These are phyloP conservation scores for Trypanosoma platydactyli DNA, from an alignment of 208 protist species.

Conservation along the genomic window DNA sequence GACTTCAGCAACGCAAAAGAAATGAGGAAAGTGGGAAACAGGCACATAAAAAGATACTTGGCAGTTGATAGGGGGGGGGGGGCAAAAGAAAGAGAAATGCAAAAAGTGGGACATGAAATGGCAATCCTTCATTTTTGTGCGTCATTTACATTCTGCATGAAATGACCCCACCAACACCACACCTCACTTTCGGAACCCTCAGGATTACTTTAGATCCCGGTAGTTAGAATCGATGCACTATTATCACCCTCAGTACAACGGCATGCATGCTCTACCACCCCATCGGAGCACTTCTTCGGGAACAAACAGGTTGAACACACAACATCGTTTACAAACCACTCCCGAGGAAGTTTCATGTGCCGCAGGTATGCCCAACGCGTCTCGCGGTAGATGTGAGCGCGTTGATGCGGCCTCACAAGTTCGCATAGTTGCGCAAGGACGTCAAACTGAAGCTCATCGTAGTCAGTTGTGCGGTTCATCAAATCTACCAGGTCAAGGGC, in stretches of 20 bases:
- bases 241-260: not conserved
- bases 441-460: constrained; percentile 74
- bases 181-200: too few relatives aligned
- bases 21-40: not conserved
- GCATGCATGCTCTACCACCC: constrained; percentile 7
- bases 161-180: too few relatives aligned
- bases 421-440: constrained; percentile 51
- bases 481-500: constrained; percentile 63
- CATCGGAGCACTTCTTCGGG: not conserved
- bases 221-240: not conserved
- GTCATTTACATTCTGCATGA: too few relatives aligned
- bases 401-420: constrained; percentile 47
- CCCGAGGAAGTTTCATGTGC: constrained; percentile 69
- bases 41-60: not conserved
- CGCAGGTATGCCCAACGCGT: constrained; percentile 67
- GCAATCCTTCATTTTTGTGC: not conserved
- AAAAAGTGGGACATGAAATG: not conserved
- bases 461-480: constrained; percentile 68
- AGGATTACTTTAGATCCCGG: not conserved
- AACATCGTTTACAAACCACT: constrained; percentile 45
- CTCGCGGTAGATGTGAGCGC: constrained; percentile 52
- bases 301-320: constrained; percentile 36
- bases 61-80: too few relatives aligned
- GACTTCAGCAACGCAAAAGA: not conserved
- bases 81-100: too few relatives aligned